These are phyloP conservation scores for Neonectria coccinea DNA, from an alignment of 2,329 filamentous ascomycete genomes.

Conservation along the genomic window DNA sequence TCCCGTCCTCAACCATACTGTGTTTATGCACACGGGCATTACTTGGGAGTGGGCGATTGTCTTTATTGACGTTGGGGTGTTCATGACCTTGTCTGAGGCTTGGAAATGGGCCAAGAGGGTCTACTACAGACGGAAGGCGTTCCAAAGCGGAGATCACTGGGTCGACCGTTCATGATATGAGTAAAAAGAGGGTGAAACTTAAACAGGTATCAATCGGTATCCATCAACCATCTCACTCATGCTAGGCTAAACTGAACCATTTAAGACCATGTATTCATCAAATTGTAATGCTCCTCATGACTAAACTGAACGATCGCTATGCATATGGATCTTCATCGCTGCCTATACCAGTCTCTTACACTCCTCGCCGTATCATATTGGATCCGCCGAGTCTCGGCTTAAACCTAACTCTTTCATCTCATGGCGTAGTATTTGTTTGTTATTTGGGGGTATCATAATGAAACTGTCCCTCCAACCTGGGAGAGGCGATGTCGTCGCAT, in stretches of 20 bases:
- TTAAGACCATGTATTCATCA: neutral
- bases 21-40: slow-evolving; percentile 75
- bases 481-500: neutral
- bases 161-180: neutral
- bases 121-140: slow-evolving; percentile 56
- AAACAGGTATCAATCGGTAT: neutral
- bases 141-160: slow-evolving; percentile 15
- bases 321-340: neutral
- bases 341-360: neutral
- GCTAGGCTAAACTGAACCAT: neutral
- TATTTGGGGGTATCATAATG: slow-evolving; percentile 10
- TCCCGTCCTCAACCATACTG: slow-evolving; percentile 72
- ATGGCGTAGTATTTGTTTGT: neutral
- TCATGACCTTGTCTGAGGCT: slow-evolving; percentile 71
- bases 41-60: slow-evolving; percentile 78
- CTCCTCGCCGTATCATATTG: neutral
- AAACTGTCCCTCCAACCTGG: slow-evolving; percentile 8
- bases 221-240: neutral
- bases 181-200: neutral
- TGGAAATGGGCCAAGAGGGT: slow-evolving; percentile 77
- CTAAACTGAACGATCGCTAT: neutral
- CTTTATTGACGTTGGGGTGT: slow-evolving; percentile 69
- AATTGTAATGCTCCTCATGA: neutral
- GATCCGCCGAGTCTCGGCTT: neutral
- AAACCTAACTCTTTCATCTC: neutral